Percentiles rank a stretch among this genome's conserved stretches.
Evolutionary conservation across 805 yeast genomes (phyloP).

Genomic region (Cyberlindnera lachancei): DNA sequence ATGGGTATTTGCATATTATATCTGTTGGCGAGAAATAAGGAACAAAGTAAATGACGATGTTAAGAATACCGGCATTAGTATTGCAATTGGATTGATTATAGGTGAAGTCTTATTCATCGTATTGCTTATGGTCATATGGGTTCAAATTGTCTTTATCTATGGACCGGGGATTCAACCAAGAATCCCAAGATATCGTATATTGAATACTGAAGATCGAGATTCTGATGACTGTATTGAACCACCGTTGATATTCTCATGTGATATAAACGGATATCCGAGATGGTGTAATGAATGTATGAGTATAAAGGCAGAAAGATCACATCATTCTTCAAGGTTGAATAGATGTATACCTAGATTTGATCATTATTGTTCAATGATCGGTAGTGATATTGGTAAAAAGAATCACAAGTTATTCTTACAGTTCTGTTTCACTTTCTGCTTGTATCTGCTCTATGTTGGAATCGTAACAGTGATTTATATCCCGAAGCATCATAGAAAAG

Average conservation of each 20-base stretch:
- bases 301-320: conserved; percentile 59
- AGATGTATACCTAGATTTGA: conserved; percentile 70
- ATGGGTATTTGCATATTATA: conserved; percentile 19
- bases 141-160: conserved; percentile 27
- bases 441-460: conserved; percentile 32
- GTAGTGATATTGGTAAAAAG: conserved; percentile 57
- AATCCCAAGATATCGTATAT: conserved; percentile 29
- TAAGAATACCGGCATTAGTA: no score
- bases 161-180: conserved; percentile 54
- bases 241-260: conserved; percentile 62
- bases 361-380: conserved; percentile 79
- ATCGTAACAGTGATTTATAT: conserved; percentile 30
- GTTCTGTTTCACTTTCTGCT: conserved; percentile 33
- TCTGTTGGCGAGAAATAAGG: conserved; percentile 22
- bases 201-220: conserved; percentile 12
- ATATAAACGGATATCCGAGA: conserved; percentile 62
- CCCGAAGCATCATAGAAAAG: conserved; percentile 7
- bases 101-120: conserved; percentile 23
- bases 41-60: conserved; percentile 17
- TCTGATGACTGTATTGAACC: conserved; percentile 26
- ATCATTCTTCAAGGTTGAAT: conserved; percentile 52
- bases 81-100: conserved; percentile 25
- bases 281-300: conserved; percentile 68
- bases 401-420: conserved; percentile 58
- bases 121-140: conserved; percentile 35